These are phyloP conservation scores for Endoconidiophora laricicola DNA, from an alignment of 2,329 filamentous ascomycete species.

Conservation along the genomic window DNA sequence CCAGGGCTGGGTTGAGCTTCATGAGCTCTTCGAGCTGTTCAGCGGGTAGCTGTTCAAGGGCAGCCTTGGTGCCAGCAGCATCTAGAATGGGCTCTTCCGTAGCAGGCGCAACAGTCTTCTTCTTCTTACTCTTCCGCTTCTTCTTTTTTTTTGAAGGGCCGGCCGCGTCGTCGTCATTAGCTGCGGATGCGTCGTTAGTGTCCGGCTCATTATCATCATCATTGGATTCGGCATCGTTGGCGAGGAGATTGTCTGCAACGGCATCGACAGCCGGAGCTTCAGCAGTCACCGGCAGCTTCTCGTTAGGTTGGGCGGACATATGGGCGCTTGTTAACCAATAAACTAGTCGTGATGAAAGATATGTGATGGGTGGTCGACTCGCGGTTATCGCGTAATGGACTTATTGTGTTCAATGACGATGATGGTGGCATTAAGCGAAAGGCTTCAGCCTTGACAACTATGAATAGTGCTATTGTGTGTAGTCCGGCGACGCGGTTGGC, in stretches of 20 bases:
- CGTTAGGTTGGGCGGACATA: slow-evolving; percentile 10
- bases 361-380: neutral
- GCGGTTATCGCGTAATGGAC: neutral
- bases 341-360: neutral
- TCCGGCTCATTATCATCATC: slow-evolving; percentile 24
- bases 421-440: too few relatives aligned
- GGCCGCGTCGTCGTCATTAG: slow-evolving; percentile 20
- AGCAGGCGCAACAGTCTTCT: slow-evolving; percentile 43
- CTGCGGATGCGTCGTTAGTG: slow-evolving; percentile 24
- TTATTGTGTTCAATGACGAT: too few relatives aligned
- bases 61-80: slow-evolving; percentile 29
- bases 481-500: too few relatives aligned
- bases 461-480: too few relatives aligned
- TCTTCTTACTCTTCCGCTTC: slow-evolving; percentile 51
- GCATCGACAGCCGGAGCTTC: slow-evolving; percentile 23
- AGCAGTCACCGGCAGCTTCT: slow-evolving; percentile 15
- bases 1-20: slow-evolving; percentile 54
- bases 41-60: slow-evolving; percentile 35
- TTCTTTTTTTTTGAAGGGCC: slow-evolving; percentile 21
- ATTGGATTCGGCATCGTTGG: slow-evolving; percentile 22
- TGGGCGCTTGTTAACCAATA: neutral
- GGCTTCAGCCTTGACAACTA: too few relatives aligned
- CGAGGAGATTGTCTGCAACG: slow-evolving; percentile 17
- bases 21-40: slow-evolving; percentile 49
- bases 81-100: slow-evolving; percentile 22